These are phyloP conservation scores for Hypsizygus marmoreus DNA, from an alignment of 768 basidiomycete genomes.

Conservation along the genomic window DNA sequence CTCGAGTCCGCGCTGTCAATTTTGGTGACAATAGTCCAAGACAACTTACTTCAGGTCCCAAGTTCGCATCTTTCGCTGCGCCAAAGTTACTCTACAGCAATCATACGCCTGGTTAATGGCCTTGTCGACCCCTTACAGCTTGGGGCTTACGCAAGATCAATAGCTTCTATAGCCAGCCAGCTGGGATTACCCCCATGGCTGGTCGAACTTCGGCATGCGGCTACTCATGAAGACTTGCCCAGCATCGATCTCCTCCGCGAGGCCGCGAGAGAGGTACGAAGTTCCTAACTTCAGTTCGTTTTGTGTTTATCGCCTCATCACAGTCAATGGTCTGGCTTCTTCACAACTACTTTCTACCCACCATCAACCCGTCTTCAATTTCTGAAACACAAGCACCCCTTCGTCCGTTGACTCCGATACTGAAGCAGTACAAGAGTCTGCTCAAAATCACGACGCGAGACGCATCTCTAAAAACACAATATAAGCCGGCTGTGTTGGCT, in stretches of 20 bases:
- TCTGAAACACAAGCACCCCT: constrained; percentile 34
- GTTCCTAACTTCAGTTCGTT: constrained; percentile 1
- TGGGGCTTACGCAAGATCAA: constrained; percentile 87
- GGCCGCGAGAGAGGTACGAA: constrained; percentile 66
- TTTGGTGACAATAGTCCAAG: constrained; percentile 60
- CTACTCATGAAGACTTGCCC: constrained; percentile 95
- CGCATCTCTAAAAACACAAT: constrained; percentile 53
- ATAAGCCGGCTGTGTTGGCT: constrained; percentile 50
- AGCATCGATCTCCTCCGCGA: constrained; percentile 78
- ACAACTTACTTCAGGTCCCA: constrained; percentile 32
- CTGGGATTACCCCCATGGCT: constrained; percentile 86
- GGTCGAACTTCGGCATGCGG: constrained; percentile 91
- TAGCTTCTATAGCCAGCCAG: constrained; percentile 84
- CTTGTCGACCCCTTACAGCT: constrained; percentile 93
- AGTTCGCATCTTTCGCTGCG: constrained; percentile 55
- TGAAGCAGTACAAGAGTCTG: constrained; percentile 74
- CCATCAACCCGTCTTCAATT: constrained; percentile 54
- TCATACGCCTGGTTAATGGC: constrained; percentile 91
- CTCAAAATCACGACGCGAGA: constrained; percentile 67
- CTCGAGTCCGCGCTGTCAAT: constrained; percentile 72
- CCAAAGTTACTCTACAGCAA: constrained; percentile 76
- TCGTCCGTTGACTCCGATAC: constrained; percentile 63
- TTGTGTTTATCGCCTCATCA: constrained; percentile 7
- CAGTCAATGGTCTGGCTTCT: constrained; percentile 86
- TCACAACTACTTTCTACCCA: constrained; percentile 82